Base-by-base conservation (phyloP, 2,329 filamentous ascomycete species). In the Penicillium psychrosexuale region DNA sequence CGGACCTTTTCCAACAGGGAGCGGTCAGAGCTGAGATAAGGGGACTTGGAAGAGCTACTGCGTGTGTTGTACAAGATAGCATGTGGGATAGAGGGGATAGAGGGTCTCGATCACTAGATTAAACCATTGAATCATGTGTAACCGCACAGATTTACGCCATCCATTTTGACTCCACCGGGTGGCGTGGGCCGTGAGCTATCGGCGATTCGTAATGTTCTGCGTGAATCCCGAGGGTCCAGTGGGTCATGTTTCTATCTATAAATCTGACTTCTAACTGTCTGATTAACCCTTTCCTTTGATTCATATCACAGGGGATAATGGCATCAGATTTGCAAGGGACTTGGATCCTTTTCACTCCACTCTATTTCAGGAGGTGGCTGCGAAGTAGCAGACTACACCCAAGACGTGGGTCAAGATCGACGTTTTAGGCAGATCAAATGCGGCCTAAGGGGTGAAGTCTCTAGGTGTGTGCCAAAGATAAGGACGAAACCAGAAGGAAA, bases 1-100 rank as follows among this genome's bases (percentile, higher is more conserved):
- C 69, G 88, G 88, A 80, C 36, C 0, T 56, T 71, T 31, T 55
- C 60, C 13, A 52, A 50, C 31, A 64, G 61, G 45, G 50, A 84
- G 61, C 75, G 88, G 33, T 65, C 62, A 48, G 63, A 63, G 17
- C 27, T 8, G 27, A 28, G 27, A 28, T 34, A 34, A 34, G 13
- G 15, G 31, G 13, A 8, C 31, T 13, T 13, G 5, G 6, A 12
- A 27, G 38, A n/a, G 22, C 38, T 15, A 22, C 9, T 38, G 5
- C 17, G 17, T 13, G 9, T 38, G 38, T 40, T 24, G 13, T 9
- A n/a, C 38, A 40, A 27, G 38, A 27, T 40, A 24, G 13, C 38
- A 40, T 15, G 22, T n/a, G 2, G 8, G 22, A 27, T 40, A 24
- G 17, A 22, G 11, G 36, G 27, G 8, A 17, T 17, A n/a, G n/a